Evolutionary conservation across 2,329 filamentous ascomycete species (phyloP).

Genomic region (Penicillium thymicola): DNA sequence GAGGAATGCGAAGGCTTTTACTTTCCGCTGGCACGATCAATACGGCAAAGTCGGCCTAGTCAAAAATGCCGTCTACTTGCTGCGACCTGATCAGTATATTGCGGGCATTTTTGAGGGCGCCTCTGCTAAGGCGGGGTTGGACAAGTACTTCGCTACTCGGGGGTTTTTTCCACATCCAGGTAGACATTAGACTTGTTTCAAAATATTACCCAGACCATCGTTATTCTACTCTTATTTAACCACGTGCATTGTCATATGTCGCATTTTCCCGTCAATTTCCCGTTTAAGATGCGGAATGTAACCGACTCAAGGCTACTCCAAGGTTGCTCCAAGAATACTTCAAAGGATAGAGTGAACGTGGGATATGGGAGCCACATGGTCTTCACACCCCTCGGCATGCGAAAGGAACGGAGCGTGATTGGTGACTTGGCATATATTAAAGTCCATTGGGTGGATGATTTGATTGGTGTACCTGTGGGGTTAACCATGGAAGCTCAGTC

Average conservation of each 20-base stretch:
- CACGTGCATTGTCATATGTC: background rate
- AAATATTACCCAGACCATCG: background rate
- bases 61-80: slow-evolving; percentile 27
- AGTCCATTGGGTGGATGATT: background rate
- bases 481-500: background rate
- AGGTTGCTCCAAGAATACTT: background rate
- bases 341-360: background rate
- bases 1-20: slow-evolving; percentile 17
- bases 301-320: background rate
- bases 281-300: background rate
- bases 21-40: slow-evolving; percentile 26
- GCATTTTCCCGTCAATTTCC: background rate
- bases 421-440: slow-evolving; percentile 4
- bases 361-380: background rate
- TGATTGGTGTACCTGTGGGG: slow-evolving; percentile 8
- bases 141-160: slow-evolving; percentile 21
- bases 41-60: slow-evolving; percentile 23
- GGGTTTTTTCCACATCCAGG: background rate
- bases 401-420: background rate
- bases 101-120: slow-evolving; percentile 21
- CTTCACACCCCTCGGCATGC: slow-evolving; percentile 1
- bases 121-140: slow-evolving; percentile 17
- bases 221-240: background rate
- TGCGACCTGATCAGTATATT: slow-evolving; percentile 33
- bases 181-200: background rate